Conservation (phyloP, 2,329 filamentous ascomycete genomes). For the Juglanconis sp. region DNA sequence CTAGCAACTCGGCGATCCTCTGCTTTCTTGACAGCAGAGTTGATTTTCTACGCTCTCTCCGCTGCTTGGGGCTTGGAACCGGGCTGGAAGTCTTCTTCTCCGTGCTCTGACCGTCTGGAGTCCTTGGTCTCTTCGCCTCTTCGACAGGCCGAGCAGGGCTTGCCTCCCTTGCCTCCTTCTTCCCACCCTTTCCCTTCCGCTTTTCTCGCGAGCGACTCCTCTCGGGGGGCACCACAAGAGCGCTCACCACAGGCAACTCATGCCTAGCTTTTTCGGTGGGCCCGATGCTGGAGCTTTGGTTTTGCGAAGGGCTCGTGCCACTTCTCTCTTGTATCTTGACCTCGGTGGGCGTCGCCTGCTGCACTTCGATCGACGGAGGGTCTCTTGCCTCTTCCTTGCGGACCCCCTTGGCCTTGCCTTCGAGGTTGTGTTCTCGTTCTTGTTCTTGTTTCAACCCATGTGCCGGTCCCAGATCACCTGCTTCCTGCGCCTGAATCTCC, state of each 20-base stretch:
- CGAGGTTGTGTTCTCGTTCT: not conserved
- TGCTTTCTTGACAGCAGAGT: conserved; percentile 7
- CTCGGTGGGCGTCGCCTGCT: not conserved
- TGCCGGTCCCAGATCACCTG: not conserved
- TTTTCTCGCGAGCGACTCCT: not conserved
- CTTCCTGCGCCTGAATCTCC: not conserved
- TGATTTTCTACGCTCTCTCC: conserved; percentile 15
- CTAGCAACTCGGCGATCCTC: conserved; percentile 8
- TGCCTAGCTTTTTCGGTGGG: not conserved
- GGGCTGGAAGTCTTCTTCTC: not conserved
- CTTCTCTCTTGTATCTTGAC: not conserved
- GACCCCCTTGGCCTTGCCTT: not conserved
- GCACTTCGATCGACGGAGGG: not conserved
- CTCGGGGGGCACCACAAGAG: not conserved
- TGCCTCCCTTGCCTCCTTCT: not conserved
- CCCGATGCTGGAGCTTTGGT: not conserved
- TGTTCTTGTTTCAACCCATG: not conserved
- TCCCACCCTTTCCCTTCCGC: conserved; percentile 10
- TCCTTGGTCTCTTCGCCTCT: not conserved
- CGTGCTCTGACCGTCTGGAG: not conserved
- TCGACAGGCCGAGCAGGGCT: not conserved
- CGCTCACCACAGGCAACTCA: not conserved
- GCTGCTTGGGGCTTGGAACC: conserved; percentile 18
- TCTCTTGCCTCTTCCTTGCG: not conserved
- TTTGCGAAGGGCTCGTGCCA: not conserved